These are phyloP conservation scores for Penicillium sp. DNA, from an alignment of 2,329 filamentous ascomycete species.

Conservation along the genomic window DNA sequence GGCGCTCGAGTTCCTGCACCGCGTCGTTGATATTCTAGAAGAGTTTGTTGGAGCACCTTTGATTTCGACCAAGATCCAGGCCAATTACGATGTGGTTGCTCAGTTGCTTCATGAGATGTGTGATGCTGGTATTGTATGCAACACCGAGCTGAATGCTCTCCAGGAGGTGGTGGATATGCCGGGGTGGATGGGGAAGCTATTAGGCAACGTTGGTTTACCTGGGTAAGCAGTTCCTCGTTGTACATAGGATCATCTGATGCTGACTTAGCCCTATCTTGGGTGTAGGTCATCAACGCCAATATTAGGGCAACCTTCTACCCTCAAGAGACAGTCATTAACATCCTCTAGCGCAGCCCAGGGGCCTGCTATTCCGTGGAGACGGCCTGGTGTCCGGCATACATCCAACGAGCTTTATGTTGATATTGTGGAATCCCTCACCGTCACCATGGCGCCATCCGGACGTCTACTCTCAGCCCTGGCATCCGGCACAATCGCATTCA, in stretches of 20 bases:
- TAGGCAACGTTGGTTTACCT: conserved; percentile 85
- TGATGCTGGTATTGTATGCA: conserved; percentile 85
- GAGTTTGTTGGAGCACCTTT: conserved; percentile 91
- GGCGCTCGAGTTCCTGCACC: conserved; percentile 91
- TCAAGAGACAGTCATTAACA: conserved; percentile 49
- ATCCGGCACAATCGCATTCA: conserved; percentile 93
- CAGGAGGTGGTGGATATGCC: conserved; percentile 91
- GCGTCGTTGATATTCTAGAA: conserved; percentile 88
- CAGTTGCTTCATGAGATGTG: conserved; percentile 96
- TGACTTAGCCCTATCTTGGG: not conserved
- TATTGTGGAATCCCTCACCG: conserved; percentile 84
- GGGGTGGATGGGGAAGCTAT: conserved; percentile 83
- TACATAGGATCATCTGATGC: not conserved
- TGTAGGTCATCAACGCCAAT: conserved; percentile 46
- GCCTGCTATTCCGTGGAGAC: conserved; percentile 79
- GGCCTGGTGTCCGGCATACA: conserved; percentile 90
- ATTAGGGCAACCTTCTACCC: conserved; percentile 43
- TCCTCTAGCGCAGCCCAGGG: conserved; percentile 41
- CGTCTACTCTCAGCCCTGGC: conserved; percentile 84
- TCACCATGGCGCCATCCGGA: conserved; percentile 89
- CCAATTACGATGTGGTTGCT: conserved; percentile 89
- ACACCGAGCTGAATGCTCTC: conserved; percentile 90
- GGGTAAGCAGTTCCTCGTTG: conserved; percentile 54
- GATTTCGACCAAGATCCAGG: conserved; percentile 83
- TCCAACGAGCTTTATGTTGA: conserved; percentile 98